These are phyloP conservation scores for Metschnikowia shivogae DNA, from an alignment of 805 yeast genomes.

Conservation along the genomic window DNA sequence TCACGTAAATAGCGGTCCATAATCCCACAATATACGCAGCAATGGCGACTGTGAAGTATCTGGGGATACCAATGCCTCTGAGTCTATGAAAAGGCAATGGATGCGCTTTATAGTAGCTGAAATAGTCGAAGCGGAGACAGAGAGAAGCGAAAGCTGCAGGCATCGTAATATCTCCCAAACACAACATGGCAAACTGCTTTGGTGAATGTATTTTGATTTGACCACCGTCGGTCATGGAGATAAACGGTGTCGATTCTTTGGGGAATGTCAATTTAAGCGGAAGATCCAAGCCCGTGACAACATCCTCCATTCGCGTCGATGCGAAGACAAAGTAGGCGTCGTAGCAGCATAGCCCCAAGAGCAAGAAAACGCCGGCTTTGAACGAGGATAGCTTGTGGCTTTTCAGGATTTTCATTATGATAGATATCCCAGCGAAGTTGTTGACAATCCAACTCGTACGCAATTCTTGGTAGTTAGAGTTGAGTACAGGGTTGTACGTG, in stretches of 20 bases:
- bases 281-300: conserved; percentile 51
- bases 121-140: conserved; percentile 53
- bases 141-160: conserved; percentile 55
- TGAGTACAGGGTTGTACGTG: conserved; percentile 13
- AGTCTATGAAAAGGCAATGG: conserved; percentile 14
- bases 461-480: conserved; percentile 3
- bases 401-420: conserved; percentile 43
- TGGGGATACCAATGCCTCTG: conserved; percentile 37
- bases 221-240: too few relatives aligned
- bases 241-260: neutral
- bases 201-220: neutral
- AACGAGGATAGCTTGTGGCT: conserved; percentile 40
- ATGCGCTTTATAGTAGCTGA: conserved; percentile 19
- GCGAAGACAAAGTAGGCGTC: conserved; percentile 68
- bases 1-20: conserved; percentile 36
- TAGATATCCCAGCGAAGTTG: conserved; percentile 39
- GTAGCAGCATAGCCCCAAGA: conserved; percentile 51
- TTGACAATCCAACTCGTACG: conserved; percentile 43
- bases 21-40: conserved; percentile 48
- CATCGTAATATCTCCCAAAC: conserved; percentile 62
- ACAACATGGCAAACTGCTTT: conserved; percentile 38
- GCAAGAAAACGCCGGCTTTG: conserved; percentile 41
- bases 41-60: conserved; percentile 48
- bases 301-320: conserved; percentile 57
- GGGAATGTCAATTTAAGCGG: conserved; percentile 53